A percentile compares a stretch with the other conserved stretches of the same genome.
Conservation (phyloP, 202 grass and related monocot genomes). For the Zizania palustris region DNA sequence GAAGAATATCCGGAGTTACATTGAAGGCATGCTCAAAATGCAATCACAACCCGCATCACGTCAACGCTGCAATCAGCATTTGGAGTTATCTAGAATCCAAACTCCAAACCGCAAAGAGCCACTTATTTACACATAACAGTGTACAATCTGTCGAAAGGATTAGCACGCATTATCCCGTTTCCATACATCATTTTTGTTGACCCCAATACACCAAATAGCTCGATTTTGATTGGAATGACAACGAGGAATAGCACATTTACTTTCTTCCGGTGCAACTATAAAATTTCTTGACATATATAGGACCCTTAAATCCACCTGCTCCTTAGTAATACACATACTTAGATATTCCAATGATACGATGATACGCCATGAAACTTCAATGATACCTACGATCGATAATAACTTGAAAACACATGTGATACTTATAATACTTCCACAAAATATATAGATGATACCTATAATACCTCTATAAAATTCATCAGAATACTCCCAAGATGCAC, state of each 20-base stretch:
- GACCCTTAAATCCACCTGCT: too few relatives aligned
- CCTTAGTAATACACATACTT: too few relatives aligned
- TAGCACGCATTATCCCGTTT: constrained; percentile 23
- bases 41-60: constrained; percentile 71
- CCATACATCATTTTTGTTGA: neutral
- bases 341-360: too few relatives aligned
- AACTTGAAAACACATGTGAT: too few relatives aligned
- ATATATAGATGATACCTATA: too few relatives aligned
- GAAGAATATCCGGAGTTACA: constrained; percentile 88
- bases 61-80: constrained; percentile 90
- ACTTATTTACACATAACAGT: constrained; percentile 35
- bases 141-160: constrained; percentile 40
- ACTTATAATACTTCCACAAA: too few relatives aligned
- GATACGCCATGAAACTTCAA: too few relatives aligned
- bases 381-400: too few relatives aligned
- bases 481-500: too few relatives aligned
- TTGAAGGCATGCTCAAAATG: constrained; percentile 55
- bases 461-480: too few relatives aligned
- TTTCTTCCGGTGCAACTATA: too few relatives aligned
- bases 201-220: constrained; percentile 33
- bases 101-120: neutral
- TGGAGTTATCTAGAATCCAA: constrained; percentile 47
- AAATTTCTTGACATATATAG: too few relatives aligned
- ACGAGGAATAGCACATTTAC: neutral
- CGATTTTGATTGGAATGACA: constrained; percentile 43